phyloP scores from a whole-genome alignment of 306 rosid genomes.

The Senna tora region DNA sequence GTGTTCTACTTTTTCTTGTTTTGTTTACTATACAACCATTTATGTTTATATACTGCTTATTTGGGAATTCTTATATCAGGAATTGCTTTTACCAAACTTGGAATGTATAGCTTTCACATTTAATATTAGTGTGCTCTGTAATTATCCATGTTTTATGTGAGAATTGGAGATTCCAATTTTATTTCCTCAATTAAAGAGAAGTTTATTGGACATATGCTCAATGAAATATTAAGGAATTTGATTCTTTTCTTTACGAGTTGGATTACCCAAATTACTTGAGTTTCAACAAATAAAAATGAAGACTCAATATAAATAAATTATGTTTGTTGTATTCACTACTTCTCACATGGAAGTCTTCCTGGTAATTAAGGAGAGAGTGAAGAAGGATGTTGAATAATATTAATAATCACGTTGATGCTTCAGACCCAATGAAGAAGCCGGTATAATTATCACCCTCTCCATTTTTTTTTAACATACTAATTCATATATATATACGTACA shows the following conservation, averaged over 20 bases:
- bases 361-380: constrained; percentile 53
- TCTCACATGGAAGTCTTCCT: constrained; percentile 63
- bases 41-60: constrained; percentile 20
- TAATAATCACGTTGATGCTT: constrained; percentile 41
- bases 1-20: constrained; percentile 29
- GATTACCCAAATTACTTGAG: too few relatives aligned
- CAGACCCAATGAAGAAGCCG: constrained; percentile 59
- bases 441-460: constrained; percentile 44
- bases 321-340: constrained; percentile 36
- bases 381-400: constrained; percentile 41
- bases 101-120: constrained; percentile 46
- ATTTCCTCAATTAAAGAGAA: constrained; percentile 20
- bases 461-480: constrained; percentile 1
- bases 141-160: constrained; percentile 13
- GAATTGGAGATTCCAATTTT: constrained; percentile 33
- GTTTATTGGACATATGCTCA: too few relatives aligned
- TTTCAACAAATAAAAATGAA: too few relatives aligned
- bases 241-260: too few relatives aligned
- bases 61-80: constrained; percentile 26
- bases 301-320: too few relatives aligned
- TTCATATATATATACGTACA: neutral
- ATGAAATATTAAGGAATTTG: too few relatives aligned
- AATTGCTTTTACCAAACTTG: constrained; percentile 37
- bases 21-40: constrained; percentile 31
- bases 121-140: constrained; percentile 14